phyloP scores from a whole-genome alignment of 73 alveolate species.

The Tetrahymena malaccensis region DNA sequence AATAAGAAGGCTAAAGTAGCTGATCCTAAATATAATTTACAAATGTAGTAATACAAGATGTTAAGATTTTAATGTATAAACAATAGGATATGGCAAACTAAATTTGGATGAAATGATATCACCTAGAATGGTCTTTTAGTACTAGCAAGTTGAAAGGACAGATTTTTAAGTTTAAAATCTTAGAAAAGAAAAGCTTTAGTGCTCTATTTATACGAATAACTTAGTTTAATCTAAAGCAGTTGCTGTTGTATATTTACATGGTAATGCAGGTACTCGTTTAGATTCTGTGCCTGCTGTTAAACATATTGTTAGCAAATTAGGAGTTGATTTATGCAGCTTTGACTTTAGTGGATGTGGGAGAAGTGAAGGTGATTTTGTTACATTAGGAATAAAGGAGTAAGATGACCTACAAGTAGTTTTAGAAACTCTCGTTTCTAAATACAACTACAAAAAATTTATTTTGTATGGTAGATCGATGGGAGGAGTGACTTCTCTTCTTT shows the following conservation, averaged over 20 bases:
- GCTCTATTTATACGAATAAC: not conserved
- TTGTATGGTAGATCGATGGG: slow-evolving; percentile 97
- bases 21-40: no score
- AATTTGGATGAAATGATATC: not conserved
- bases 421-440: slow-evolving; percentile 43
- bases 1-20: no score
- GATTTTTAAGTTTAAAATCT: not conserved
- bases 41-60: no score
- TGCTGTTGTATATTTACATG: slow-evolving; percentile 57
- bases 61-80: not conserved
- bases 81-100: not conserved
- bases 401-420: slow-evolving; percentile 70
- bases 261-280: slow-evolving; percentile 80
- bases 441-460: slow-evolving; percentile 59
- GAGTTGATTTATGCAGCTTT: slow-evolving; percentile 65
- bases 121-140: not conserved
- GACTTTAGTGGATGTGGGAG: slow-evolving; percentile 92
- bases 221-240: not conserved
- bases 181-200: not conserved
- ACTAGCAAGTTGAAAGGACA: not conserved
- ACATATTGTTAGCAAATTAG: slow-evolving; percentile 41
- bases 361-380: slow-evolving; percentile 83
- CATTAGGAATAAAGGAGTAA: slow-evolving; percentile 83
- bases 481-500: slow-evolving; percentile 87
- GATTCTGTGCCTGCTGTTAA: slow-evolving; percentile 68